These are phyloP conservation scores for Vitis hybrid DNA, from an alignment of 177 flowering plant genomes.

Conservation along the genomic window DNA sequence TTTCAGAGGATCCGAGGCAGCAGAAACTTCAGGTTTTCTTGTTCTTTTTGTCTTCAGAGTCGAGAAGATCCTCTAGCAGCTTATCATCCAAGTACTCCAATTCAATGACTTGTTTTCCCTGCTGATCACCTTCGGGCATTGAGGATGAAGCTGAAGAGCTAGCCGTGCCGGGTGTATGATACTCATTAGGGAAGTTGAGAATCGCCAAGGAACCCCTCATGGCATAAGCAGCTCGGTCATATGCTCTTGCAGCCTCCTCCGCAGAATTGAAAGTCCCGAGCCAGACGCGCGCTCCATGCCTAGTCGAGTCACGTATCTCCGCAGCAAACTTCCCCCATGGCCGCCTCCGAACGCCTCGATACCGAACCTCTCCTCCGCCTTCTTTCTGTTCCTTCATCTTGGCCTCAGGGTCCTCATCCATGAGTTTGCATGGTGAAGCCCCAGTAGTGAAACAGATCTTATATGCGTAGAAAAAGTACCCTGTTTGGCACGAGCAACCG, in stretches of 20 bases:
- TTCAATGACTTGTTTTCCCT: conserved; percentile 29
- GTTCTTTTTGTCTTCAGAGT: conserved; percentile 14
- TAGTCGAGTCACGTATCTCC: conserved; percentile 39
- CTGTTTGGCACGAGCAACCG: neutral
- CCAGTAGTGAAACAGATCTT: neutral
- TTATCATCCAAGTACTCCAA: conserved; percentile 41
- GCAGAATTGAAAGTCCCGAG: conserved; percentile 45
- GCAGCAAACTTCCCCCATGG: conserved; percentile 51
- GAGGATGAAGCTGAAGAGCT: conserved; percentile 17
- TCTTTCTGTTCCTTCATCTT: neutral
- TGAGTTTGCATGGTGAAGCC: conserved; percentile 8
- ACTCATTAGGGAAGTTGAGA: conserved; percentile 34
- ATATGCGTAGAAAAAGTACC: neutral
- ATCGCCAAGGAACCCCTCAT: conserved; percentile 41
- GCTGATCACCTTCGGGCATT: conserved; percentile 1
- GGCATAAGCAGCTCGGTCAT: conserved; percentile 39
- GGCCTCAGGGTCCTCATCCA: neutral
- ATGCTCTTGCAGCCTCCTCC: conserved; percentile 45
- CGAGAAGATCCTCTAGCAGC: conserved; percentile 40
- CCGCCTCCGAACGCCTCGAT: conserved; percentile 38
- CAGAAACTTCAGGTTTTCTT: conserved; percentile 7
- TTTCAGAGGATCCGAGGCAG: too few relatives aligned
- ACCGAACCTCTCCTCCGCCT: conserved; percentile 20
- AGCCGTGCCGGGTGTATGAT: conserved; percentile 13
- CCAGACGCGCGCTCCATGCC: conserved; percentile 43